These are phyloP conservation scores for Panicum virgatum DNA, from an alignment of 202 grass and related monocot genomes.

Conservation along the genomic window DNA sequence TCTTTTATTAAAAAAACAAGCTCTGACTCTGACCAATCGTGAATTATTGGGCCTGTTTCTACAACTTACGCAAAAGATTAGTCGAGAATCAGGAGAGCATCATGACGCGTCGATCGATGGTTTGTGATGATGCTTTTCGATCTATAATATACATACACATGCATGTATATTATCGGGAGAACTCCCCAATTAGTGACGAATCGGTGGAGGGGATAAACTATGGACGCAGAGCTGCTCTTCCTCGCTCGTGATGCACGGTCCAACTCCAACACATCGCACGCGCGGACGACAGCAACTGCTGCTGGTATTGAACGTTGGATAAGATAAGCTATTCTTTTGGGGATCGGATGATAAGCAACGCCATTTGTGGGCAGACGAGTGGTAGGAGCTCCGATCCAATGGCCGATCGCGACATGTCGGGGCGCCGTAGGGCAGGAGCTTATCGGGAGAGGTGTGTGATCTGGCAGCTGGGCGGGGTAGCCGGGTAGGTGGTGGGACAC, in stretches of 20 bases:
- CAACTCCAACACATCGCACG: neutral
- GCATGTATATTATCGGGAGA: too few relatives aligned
- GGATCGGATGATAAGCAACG: neutral
- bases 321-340: neutral
- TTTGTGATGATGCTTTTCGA: neutral
- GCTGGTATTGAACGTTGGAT: conserved; percentile 22
- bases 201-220: neutral
- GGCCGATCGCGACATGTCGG: neutral
- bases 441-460: neutral
- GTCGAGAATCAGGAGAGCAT: conserved; percentile 12
- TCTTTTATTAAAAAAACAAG: neutral
- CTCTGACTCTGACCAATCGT: neutral
- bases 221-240: neutral
- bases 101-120: neutral
- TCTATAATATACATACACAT: neutral
- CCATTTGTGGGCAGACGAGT: conserved; percentile 19
- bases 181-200: too few relatives aligned
- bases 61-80: conserved; percentile 11
- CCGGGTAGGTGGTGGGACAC: conserved; percentile 1
- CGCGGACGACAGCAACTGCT: neutral
- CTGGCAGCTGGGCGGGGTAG: too few relatives aligned
- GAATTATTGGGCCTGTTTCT: conserved; percentile 15
- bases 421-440: neutral
- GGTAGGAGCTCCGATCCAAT: neutral
- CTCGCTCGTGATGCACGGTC: neutral